phyloP scores from a whole-genome alignment of 2,329 filamentous ascomycete genomes.

The Fragosphaeria purpurea region DNA sequence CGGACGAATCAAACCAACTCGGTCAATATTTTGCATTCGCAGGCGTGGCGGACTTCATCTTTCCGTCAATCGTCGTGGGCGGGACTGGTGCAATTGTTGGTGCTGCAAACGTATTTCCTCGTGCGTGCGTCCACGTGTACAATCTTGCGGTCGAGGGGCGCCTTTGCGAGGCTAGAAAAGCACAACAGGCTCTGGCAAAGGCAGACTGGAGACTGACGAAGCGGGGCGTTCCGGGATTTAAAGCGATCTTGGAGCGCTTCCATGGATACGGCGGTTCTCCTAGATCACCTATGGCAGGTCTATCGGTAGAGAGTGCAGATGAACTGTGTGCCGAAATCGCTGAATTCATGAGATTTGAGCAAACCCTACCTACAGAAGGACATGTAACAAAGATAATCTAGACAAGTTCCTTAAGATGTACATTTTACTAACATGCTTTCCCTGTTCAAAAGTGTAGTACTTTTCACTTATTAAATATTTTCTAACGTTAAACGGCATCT shows the following conservation, averaged over 20 bases:
- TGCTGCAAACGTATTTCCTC: slow-evolving; percentile 74
- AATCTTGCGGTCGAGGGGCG: slow-evolving; percentile 64
- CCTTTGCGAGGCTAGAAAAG: slow-evolving; percentile 59
- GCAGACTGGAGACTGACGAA: slow-evolving; percentile 77
- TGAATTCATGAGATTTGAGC: slow-evolving; percentile 58
- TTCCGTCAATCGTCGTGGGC: slow-evolving; percentile 67
- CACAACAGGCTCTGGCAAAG: slow-evolving; percentile 65
- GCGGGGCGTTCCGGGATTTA: slow-evolving; percentile 71
- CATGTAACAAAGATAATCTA: no score
- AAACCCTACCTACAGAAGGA: slow-evolving; percentile 26
- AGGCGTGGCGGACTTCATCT: slow-evolving; percentile 76
- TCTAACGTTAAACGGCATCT: no score
- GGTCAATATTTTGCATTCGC: slow-evolving; percentile 75
- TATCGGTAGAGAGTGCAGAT: slow-evolving; percentile 44
- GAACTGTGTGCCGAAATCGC: slow-evolving; percentile 43
- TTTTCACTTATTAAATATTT: no score
- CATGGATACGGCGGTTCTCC: slow-evolving; percentile 73
- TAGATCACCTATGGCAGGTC: slow-evolving; percentile 57
- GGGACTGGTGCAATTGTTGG: slow-evolving; percentile 82
- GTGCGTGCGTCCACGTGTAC: slow-evolving; percentile 68
- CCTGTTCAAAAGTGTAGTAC: no score
- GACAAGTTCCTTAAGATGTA: no score
- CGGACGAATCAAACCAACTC: slow-evolving; percentile 29
- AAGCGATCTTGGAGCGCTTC: slow-evolving; percentile 68
- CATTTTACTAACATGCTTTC: no score